Base-by-base conservation (phyloP, 768 basidiomycete genomes). In the Bullera alba region DNA sequence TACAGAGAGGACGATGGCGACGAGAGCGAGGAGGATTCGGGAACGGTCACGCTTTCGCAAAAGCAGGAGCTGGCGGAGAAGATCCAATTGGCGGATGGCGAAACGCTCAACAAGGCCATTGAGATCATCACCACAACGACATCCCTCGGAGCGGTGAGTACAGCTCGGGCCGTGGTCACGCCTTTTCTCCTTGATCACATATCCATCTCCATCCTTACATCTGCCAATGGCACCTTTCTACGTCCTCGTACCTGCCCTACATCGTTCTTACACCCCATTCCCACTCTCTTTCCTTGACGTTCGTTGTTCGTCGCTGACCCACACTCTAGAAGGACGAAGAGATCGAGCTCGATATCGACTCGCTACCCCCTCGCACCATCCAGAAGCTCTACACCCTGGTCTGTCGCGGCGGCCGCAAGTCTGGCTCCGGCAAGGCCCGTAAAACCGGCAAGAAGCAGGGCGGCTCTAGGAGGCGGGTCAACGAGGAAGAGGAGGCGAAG, bases 41-140 rank as follows among this genome's bases (percentile, higher is more conserved):
- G 45, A 6, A 50, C 51, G 21, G 78, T 96, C 30, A 85, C 87
- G 45, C 87, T 93, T 70, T 88, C 90, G 58, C 93, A 97, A 77
- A 99, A 99, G 84, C 91, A 95, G 74, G 90, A 96, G 69, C 77
- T 99, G 49, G 93, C 91, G 65, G 91, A 96, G 73, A 87, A 90
- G 45, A 99, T 99, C 58, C 79, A 80, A 53, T 80, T 80, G 63
- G 81, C 95, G 22, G 88, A 95, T 58, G 90, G 84, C 19, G 71
- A 78, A 45, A 86, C 85, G 69, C 75, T 97, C 54, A 86, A 89
- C 73, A 83, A 82, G 67, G 93, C 95, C 47, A 91, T 97, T 64
- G 81, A 87, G 64, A 91, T 96, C 69, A 96, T 97, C 53, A 87
- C 93, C 63, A 85, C 88, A 68, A 88, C 92, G 29, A 91, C 92